Evolutionary conservation across 208 protist species (phyloP).

Genomic region (Leishmania guyanensis): DNA sequence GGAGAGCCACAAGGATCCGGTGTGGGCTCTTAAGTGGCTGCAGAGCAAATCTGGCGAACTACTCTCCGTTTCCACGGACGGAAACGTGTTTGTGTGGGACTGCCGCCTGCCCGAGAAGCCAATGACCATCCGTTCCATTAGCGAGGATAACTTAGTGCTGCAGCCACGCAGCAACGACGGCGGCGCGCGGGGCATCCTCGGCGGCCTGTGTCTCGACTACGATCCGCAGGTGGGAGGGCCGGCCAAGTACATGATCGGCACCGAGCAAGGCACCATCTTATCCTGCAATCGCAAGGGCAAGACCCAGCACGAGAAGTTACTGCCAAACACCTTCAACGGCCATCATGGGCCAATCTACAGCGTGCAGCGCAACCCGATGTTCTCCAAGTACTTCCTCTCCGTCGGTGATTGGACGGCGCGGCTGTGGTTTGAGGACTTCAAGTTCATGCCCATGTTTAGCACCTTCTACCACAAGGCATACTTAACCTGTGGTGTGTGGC

Average conservation of each 20-base stretch:
- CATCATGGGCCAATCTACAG: conserved; percentile 97
- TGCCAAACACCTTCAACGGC: conserved; percentile 93
- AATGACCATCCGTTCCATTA: conserved; percentile 81
- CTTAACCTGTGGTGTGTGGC: conserved; percentile 95
- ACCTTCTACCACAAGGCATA: conserved; percentile 96
- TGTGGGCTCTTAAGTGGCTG: conserved; percentile 96
- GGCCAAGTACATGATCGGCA: conserved; percentile 97
- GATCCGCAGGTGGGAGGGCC: conserved; percentile 93
- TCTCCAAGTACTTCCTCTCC: conserved; percentile 97
- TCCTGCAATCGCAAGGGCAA: conserved; percentile 96
- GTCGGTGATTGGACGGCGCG: conserved; percentile 96
- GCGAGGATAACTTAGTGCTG: conserved; percentile 85
- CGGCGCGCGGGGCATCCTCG: conserved; percentile 86
- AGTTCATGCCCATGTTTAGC: conserved; percentile 94
- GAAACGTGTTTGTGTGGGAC: conserved; percentile 95
- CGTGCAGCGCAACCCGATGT: conserved; percentile 94
- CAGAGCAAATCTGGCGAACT: conserved; percentile 96
- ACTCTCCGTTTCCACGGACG: conserved; percentile 95
- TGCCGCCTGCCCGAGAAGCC: conserved; percentile 94
- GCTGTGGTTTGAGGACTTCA: conserved; percentile 97
- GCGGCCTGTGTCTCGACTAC: conserved; percentile 95
- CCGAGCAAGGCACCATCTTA: conserved; percentile 95
- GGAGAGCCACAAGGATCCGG: conserved; percentile 96
- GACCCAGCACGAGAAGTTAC: conserved; percentile 92
- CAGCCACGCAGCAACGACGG: conserved; percentile 91